A percentile compares a stretch with the other conserved stretches of the same genome.
These are phyloP conservation scores for Musa itinerans DNA, from an alignment of 176 grass and related monocot species.

Conservation along the genomic window DNA sequence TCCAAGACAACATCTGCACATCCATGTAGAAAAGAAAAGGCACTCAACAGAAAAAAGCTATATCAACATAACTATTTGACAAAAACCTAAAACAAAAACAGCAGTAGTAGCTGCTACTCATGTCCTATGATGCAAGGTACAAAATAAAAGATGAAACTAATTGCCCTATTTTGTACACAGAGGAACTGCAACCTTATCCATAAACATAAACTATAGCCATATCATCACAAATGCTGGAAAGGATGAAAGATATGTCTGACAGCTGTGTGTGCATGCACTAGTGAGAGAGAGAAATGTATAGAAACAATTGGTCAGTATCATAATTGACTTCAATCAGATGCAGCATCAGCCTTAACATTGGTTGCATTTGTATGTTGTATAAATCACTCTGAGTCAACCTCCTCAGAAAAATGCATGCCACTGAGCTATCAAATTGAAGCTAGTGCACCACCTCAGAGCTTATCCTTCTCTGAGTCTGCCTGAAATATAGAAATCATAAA, in stretches of 20 bases:
- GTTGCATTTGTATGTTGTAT: constrained; percentile 10
- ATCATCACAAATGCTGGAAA: too few relatives aligned
- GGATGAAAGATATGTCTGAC: too few relatives aligned
- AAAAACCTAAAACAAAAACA: not conserved
- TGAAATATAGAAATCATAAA: not conserved
- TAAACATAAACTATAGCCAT: too few relatives aligned
- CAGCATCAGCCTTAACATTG: not conserved
- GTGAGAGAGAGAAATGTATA: not conserved
- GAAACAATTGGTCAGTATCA: constrained; percentile 1
- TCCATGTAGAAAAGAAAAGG: not conserved
- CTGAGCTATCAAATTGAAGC: not conserved
- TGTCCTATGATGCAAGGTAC: not conserved
- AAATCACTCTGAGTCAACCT: constrained; percentile 1
- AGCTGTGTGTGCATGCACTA: not conserved
- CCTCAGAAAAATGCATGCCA: not conserved
- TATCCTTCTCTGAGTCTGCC: not conserved
- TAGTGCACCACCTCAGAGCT: not conserved
- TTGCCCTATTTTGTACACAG: too few relatives aligned
- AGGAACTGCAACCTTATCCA: too few relatives aligned
- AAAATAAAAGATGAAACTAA: not conserved
- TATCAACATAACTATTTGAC: not conserved
- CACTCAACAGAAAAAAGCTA: not conserved
- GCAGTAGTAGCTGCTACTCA: not conserved
- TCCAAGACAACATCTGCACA: too few relatives aligned
- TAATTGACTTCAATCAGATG: not conserved